Percentiles rank a stretch among this genome's conserved stretches.
Conservation (phyloP, 257 asterid genomes). For the Solanum chilense region DNA sequence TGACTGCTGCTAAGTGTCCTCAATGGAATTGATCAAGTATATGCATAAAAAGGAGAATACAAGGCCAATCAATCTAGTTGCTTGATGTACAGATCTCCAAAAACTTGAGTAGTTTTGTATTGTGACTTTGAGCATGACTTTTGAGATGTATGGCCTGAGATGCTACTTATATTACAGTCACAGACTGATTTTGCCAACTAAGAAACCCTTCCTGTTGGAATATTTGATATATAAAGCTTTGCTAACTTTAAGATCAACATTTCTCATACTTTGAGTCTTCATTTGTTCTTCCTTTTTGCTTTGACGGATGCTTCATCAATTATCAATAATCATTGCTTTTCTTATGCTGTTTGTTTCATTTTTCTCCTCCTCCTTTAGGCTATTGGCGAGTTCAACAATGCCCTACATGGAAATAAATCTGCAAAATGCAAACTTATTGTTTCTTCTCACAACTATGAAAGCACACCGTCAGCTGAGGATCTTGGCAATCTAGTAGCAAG, state of each 20-base stretch:
- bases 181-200: neutral
- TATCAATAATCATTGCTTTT: neutral
- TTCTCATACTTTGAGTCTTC: neutral
- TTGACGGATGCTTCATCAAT: neutral
- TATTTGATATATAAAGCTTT: neutral
- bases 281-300: neutral
- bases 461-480: conserved; percentile 75
- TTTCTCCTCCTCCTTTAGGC: conserved; percentile 33
- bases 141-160: neutral
- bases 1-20: neutral
- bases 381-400: conserved; percentile 59
- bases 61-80: neutral
- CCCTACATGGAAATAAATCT: conserved; percentile 44
- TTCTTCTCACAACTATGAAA: conserved; percentile 84
- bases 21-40: neutral
- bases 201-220: neutral
- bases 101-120: neutral
- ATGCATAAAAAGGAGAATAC: neutral
- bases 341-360: neutral
- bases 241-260: neutral
- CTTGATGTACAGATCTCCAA: neutral
- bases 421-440: conserved; percentile 76
- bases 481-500: conserved; percentile 84
- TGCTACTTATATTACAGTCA: neutral
- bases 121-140: neutral